phyloP scores from a whole-genome alignment of 306 rosid species.

The Acacia confusa region DNA sequence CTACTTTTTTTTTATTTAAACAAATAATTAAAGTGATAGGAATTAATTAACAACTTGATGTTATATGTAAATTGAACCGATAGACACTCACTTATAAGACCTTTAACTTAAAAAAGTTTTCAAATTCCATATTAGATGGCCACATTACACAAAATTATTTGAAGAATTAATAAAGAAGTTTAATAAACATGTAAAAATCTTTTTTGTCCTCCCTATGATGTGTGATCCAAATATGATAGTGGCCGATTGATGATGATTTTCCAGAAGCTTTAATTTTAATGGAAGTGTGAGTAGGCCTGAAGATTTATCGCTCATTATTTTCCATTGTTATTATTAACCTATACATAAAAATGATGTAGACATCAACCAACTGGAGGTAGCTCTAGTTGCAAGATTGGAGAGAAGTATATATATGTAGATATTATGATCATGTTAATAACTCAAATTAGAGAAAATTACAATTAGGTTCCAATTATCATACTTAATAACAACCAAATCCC shows the following conservation, averaged over 20 bases:
- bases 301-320: neutral
- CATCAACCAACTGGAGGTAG: neutral
- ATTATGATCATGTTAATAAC: neutral
- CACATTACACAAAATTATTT: neutral
- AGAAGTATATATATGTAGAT: neutral
- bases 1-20: too few species aligned
- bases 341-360: too few species aligned
- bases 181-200: neutral
- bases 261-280: neutral
- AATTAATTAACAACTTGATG: too few species aligned
- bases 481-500: too few species aligned
- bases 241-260: neutral
- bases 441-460: too few species aligned
- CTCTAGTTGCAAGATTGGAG: neutral
- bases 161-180: neutral
- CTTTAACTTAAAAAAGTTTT: too few species aligned
- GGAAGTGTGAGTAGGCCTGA: neutral
- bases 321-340: too few species aligned
- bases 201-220: neutral
- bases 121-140: neutral
- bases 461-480: too few species aligned
- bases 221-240: neutral
- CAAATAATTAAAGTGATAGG: too few species aligned
- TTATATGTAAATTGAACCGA: too few species aligned
- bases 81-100: too few species aligned